phyloP scores from a whole-genome alignment of 768 basidiomycete genomes.

The Strobilomyces echinocephalus region DNA sequence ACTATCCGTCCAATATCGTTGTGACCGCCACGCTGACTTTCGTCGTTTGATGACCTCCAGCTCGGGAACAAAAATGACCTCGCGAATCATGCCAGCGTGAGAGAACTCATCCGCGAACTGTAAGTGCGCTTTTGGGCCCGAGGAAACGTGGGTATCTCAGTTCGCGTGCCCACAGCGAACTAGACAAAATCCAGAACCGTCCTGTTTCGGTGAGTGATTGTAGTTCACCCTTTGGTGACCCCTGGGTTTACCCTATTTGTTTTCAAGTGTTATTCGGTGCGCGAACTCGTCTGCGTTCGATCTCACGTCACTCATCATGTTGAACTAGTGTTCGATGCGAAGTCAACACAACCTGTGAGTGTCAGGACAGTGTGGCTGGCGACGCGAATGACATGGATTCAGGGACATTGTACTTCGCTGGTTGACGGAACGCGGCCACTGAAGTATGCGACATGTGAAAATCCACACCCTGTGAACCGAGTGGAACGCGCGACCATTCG shows the following conservation, averaged over 20 bases:
- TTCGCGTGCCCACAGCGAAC: conserved; percentile 38
- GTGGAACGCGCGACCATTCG: background rate
- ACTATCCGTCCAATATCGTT: too few relatives aligned
- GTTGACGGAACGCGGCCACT: conserved; percentile 75
- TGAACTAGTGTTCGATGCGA: conserved; percentile 86
- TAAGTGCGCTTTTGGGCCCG: conserved; percentile 29
- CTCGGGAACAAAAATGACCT: conserved; percentile 94
- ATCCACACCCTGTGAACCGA: too few relatives aligned
- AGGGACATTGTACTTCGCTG: conserved; percentile 88
- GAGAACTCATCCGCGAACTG: conserved; percentile 79
- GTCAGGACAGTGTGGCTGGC: background rate
- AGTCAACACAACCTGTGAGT: conserved; percentile 87
- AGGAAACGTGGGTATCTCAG: background rate
- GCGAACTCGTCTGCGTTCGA: conserved; percentile 16
- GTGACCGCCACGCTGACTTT: background rate
- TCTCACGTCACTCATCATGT: background rate
- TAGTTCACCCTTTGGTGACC: background rate
- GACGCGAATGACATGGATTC: background rate
- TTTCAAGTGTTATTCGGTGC: conserved; percentile 72
- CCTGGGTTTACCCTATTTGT: background rate
- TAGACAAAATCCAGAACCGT: conserved; percentile 74
- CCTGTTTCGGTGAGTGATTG: conserved; percentile 72
- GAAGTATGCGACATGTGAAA: conserved; percentile 1
- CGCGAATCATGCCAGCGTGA: conserved; percentile 67
- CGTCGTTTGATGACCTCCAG: conserved; percentile 30